phyloP scores from a whole-genome alignment of 805 yeast species.

The Suhomyces prunicola region DNA sequence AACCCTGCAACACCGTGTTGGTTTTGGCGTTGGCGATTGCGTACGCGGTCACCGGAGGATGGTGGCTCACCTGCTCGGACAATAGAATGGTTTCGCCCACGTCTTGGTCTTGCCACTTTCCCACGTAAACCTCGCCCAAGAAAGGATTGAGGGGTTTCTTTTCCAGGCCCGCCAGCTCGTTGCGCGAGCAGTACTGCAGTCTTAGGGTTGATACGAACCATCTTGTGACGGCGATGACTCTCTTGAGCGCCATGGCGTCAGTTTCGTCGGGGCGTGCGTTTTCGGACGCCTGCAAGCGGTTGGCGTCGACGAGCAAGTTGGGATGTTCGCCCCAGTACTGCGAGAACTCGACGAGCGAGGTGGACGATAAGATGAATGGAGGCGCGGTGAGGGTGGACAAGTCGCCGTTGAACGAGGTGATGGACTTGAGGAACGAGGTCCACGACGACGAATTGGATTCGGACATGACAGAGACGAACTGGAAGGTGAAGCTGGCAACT shows the following conservation, averaged over 20 bases:
- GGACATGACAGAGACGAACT: background rate
- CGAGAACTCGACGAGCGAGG: conserved; percentile 85
- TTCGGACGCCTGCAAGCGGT: conserved; percentile 43
- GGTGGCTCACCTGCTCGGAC: conserved; percentile 95
- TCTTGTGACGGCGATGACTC: conserved; percentile 77
- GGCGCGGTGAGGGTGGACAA: conserved; percentile 94
- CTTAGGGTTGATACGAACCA: conserved; percentile 92
- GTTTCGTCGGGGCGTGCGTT: conserved; percentile 31
- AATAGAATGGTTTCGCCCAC: conserved; percentile 75
- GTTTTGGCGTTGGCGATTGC: conserved; percentile 71
- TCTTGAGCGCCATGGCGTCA: conserved; percentile 49
- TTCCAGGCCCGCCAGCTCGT: conserved; percentile 89
- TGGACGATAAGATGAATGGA: conserved; percentile 89
- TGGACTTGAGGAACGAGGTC: conserved; percentile 87
- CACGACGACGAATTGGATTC: conserved; percentile 47
- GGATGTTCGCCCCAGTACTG: conserved; percentile 96
- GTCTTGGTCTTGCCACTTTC: conserved; percentile 65
- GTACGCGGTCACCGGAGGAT: conserved; percentile 97
- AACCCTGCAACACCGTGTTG: conserved; percentile 75
- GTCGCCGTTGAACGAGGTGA: conserved; percentile 92
- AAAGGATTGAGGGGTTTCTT: conserved; percentile 97
- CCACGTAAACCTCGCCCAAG: conserved; percentile 90
- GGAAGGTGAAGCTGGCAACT: too few species aligned
- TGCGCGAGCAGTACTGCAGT: conserved; percentile 91
- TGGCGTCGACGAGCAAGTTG: conserved; percentile 74